phyloP scores from a whole-genome alignment of 148 eudicot genomes.

The Persicaria maculosa region DNA sequence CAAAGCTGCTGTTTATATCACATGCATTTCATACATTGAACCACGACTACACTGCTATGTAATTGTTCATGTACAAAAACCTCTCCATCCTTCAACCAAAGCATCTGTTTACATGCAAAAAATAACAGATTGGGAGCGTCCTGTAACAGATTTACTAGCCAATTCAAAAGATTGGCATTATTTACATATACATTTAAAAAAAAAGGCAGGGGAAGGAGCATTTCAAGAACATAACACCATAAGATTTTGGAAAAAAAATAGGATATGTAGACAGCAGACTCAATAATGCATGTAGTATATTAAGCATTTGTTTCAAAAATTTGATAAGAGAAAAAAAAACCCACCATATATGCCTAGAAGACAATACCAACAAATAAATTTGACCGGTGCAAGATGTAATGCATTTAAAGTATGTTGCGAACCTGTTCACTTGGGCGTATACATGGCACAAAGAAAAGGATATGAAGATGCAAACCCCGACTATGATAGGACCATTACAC shows the following conservation, averaged over 20 bases:
- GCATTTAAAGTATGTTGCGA: not conserved
- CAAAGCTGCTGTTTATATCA: not conserved
- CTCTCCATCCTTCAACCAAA: not conserved
- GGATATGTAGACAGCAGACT: not conserved
- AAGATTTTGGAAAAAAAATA: not conserved
- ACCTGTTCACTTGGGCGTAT: constrained; percentile 13
- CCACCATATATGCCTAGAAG: not conserved
- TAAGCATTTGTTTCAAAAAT: not conserved
- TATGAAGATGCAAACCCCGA: constrained; percentile 13
- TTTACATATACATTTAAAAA: not conserved
- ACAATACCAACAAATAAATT: not conserved
- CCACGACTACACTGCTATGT: too few relatives aligned
- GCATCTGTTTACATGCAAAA: not conserved
- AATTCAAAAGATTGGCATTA: not conserved
- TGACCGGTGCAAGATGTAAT: constrained; percentile 1
- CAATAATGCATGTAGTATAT: not conserved
- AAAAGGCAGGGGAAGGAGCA: not conserved
- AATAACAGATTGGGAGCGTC: not conserved
- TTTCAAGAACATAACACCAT: not conserved
- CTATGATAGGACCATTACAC: constrained; percentile 6
- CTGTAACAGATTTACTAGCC: not conserved
- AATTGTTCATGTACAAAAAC: too few relatives aligned
- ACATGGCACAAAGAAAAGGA: constrained; percentile 9
- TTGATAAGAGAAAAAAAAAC: not conserved
- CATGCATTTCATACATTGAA: too few relatives aligned